Percentiles rank a stretch among this genome's conserved stretches.
Conservation (phyloP, 2,329 filamentous ascomycete species). For the Monilinia aucupariae region DNA sequence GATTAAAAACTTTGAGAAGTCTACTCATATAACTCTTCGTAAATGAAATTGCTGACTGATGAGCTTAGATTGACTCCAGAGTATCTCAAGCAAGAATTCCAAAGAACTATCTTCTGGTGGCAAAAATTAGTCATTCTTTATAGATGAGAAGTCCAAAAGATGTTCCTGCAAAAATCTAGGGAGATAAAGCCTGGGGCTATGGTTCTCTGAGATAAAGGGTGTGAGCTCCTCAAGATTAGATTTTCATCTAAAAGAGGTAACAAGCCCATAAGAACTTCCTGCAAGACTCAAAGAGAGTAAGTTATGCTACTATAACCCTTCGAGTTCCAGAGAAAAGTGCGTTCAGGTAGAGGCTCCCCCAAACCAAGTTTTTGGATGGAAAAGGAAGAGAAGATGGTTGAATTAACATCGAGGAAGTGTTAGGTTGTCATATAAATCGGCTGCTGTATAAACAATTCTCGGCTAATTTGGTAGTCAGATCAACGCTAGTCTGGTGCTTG, state of each 20-base stretch:
- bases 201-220: background rate
- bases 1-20: background rate
- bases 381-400: background rate
- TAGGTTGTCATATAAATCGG: too few relatives aligned
- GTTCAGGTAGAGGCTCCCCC: too few relatives aligned
- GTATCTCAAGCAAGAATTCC: background rate
- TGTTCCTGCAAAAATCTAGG: background rate
- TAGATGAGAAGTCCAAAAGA: background rate
- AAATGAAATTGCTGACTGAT: background rate
- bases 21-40: too few relatives aligned
- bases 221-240: fast-evolving
- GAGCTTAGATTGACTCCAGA: too few relatives aligned
- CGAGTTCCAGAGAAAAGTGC: too few relatives aligned
- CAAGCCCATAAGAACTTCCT: background rate
- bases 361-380: too few relatives aligned
- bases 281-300: background rate
- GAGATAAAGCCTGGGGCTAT: too few relatives aligned
- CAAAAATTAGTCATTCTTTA: too few relatives aligned
- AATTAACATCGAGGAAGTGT: background rate
- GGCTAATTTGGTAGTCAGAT: background rate
- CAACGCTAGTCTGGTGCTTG: background rate
- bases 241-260: too few relatives aligned
- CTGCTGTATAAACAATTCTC: background rate
- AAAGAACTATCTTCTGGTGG: background rate
- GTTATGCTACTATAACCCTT: background rate